Conservation (phyloP, 768 basidiomycete species). For the Amanita rimosa region DNA sequence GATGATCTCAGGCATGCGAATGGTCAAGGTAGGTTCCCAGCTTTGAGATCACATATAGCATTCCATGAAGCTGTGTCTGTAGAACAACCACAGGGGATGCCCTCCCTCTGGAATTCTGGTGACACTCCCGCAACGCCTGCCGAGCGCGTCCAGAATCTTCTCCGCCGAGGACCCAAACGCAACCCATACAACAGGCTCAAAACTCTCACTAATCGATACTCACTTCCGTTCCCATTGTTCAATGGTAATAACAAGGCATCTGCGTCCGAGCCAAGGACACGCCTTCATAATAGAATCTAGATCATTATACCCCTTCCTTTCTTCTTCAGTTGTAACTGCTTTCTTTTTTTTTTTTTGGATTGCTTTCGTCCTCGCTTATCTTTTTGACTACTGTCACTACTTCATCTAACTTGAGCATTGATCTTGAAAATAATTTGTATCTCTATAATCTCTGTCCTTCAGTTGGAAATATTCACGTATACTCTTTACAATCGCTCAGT, state of each 20-base stretch:
- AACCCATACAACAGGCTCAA: conserved; percentile 28
- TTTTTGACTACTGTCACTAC: background rate
- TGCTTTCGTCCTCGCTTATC: background rate
- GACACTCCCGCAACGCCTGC: conserved; percentile 26
- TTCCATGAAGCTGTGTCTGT: background rate
- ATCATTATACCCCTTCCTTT: background rate
- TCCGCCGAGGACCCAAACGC: conserved; percentile 14
- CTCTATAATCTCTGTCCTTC: no score
- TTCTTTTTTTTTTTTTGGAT: background rate
- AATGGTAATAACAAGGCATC: conserved; percentile 11
- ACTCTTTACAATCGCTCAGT: no score
- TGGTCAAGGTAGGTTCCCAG: background rate
- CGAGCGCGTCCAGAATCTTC: conserved; percentile 21
- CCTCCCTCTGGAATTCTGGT: conserved; percentile 39
- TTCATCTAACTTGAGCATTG: no score
- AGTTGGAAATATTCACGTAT: no score
- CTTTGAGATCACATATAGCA: background rate
- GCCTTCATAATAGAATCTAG: background rate
- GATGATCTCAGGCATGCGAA: background rate
- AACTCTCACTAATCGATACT: conserved; percentile 38
- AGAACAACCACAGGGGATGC: conserved; percentile 17
- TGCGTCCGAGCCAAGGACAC: background rate
- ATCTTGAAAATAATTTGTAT: no score
- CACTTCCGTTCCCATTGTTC: conserved; percentile 32
- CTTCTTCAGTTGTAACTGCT: background rate